Conservation (phyloP, 2,329 filamentous ascomycete species). For the Aspergillus hiratsukae region DNA sequence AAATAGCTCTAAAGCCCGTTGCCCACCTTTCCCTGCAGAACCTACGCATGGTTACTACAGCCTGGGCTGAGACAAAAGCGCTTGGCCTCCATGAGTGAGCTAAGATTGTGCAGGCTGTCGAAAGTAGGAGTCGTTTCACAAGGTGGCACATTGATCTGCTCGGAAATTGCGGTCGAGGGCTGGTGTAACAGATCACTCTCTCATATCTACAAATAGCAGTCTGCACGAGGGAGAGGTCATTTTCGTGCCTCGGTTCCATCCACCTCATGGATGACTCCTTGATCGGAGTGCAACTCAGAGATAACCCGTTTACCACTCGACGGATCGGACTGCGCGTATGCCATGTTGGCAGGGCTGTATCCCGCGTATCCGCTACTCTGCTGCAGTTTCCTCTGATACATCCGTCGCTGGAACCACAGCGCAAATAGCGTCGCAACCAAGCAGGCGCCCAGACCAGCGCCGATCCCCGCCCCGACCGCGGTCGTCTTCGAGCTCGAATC, state of each 20-base stretch:
- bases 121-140: neutral
- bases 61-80: no score
- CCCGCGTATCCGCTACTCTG: neutral
- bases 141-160: neutral
- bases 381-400: neutral
- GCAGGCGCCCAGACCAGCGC: constrained; percentile 2
- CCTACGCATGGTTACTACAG: neutral
- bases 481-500: neutral
- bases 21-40: neutral
- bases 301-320: neutral
- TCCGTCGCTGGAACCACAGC: constrained; percentile 2
- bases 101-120: neutral
- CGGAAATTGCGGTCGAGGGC: neutral
- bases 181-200: neutral
- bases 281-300: neutral
- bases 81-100: neutral
- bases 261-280: neutral
- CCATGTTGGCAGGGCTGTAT: neutral
- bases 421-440: neutral
- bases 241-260: neutral
- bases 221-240: neutral
- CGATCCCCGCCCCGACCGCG: neutral
- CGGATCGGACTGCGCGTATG: neutral
- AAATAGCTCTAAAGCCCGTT: neutral
- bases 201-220: neutral